Base-by-base conservation (phyloP, 2,329 filamentous ascomycete species). In the Fusarium devonianum region DNA sequence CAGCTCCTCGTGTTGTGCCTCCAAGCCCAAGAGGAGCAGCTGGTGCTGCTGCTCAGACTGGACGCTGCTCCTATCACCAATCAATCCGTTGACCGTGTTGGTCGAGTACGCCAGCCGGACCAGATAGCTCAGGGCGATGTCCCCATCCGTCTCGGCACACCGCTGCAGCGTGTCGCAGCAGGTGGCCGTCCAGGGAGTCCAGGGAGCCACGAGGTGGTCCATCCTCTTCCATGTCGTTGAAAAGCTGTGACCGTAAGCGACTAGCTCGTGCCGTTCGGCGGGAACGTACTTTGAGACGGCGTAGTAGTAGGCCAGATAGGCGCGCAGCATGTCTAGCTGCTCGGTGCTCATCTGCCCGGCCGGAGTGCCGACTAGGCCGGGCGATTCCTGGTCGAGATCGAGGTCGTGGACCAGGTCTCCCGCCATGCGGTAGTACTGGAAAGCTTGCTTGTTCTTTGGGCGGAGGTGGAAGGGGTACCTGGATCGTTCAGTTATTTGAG, bases 381-480 rank as follows among this genome's bases (percentile, higher is more conserved):
- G 61, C 1, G 63, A 55, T 22, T 76, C 74, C 16, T 75, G 69
- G 17, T 80, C 75, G 2, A 83, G 63, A 5, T 79, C 78, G 1
- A 83, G 70, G 44, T 83, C 80, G 7, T 68, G 70, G 7, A 78
- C 62, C 7, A 82, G 71, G 45, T 83, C 80, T 12, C 73, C 70
- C 0, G 74, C 74, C 78, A 83, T 82, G 17, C 76, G 73, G 5
- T 80, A 60, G 56, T 82, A 83, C 44, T 82, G 79, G 5, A 73
- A 68, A 1, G 73, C 68, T 28, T 81, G 78, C 51, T 69, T 78
- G 53, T 75, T 79, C 49, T 73, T 80, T 2, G 79, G 79, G 1
- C 80, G 69, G 11, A 83, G 68, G 49, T 83, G 79, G 26, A 80
- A 81, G 0, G 80, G 80, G 38, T 82, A 82, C 79, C 79, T 82